Evolutionary conservation across 768 basidiomycete genomes (phyloP), one percentile per base, ranked within the genome.

Genomic region (Leccinum boreale): DNA sequence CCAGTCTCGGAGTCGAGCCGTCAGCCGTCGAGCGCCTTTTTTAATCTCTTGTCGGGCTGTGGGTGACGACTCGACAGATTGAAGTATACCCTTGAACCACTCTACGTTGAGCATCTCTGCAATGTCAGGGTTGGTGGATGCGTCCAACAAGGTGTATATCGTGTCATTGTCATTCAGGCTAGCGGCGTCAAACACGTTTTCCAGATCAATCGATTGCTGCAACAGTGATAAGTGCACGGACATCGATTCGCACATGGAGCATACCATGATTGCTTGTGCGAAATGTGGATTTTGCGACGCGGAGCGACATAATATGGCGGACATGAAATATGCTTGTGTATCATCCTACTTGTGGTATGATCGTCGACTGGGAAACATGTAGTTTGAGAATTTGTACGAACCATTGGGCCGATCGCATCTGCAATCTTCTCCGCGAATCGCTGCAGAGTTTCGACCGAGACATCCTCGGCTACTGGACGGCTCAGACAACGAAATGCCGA

Each of bases 101-200:
- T 70, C 68, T 56, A 58, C 63, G 21, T 79, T 74, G 45, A 91
- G 74, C 46, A 79, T 67, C 28, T 77, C 78, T 0, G 89, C 83
- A 55, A 91, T 79, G 56, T 87, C 84, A 0, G 81, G 75, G 65
- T 89, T 90, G 10, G 85, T 73, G 15, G 81, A 77, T 3, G 89
- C 89, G 62, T 88, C 82, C 21, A 84, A 71, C n/a, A 91, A 76
- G 48, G 78, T 78, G 12, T 78, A 67, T 26, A 87, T 66, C 0
- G 82, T 87, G 28, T 74, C 73, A 53, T 85, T 79, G 47, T 70
- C 69, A 50, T 85, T 84, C 42, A 90, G 58, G 11, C 69, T 76
- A 26, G 76, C 69, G 11, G 77, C 64, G 56, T 85, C 84, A 58
- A 89, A 88, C 3, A 90, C 75, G 11, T 70, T 64, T 21, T 71